Evolutionary conservation across 2,329 filamentous ascomycete genomes (phyloP), one percentile per base, ranked within the genome.

Genomic region (Stemphylium beticola): DNA sequence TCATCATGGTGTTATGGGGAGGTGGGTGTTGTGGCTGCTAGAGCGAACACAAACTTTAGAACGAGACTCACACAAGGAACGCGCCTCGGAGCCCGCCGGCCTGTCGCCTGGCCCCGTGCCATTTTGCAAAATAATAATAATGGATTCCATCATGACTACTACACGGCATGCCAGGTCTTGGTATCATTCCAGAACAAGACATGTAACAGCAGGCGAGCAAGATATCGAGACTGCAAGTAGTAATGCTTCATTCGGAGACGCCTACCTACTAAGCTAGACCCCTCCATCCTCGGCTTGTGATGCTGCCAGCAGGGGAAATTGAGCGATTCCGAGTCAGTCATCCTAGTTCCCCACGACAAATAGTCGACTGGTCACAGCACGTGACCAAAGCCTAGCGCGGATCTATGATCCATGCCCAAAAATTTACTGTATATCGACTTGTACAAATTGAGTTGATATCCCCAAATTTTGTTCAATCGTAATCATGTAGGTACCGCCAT

Each of bases 1-100:
- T 69, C 53, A 69, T 49, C 55, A 68, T 71, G 55, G 62, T 62
- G 65, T 51, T 48, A 47, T 64, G 55, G 55, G 42, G 44, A 54
- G 42, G 36, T 56, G 45, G 42, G 49, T 46, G 60, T 48, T 50
- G 53, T 53, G 52, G 58, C 57, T 51, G 60, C 38, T 29, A 32
- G 43, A 52, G 51, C 56, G 55, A 49, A 54, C 44, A 55, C 47
- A 20, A 55, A 49, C 36, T 41, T 37, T 46, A 48, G 43, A 39
- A 51, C 49, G 34, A 57, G 56, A 32, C 49, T 45, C 42, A 32
- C 41, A 26, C 50, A 18, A 45, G 47, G 37, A 38, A 58, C 37
- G 50, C 45, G 43, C 52, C 49, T 58, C 60, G 57, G 60, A 53
- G 47, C 20, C 48, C 26, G 49, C 61, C 60, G 61, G 45, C 44